Percentiles rank a stretch among this genome's conserved stretches.
Evolutionary conservation across 1,284 basidiomycete species (phyloP).

Genomic region (Cutaneotrichosporon cavernicola): DNA sequence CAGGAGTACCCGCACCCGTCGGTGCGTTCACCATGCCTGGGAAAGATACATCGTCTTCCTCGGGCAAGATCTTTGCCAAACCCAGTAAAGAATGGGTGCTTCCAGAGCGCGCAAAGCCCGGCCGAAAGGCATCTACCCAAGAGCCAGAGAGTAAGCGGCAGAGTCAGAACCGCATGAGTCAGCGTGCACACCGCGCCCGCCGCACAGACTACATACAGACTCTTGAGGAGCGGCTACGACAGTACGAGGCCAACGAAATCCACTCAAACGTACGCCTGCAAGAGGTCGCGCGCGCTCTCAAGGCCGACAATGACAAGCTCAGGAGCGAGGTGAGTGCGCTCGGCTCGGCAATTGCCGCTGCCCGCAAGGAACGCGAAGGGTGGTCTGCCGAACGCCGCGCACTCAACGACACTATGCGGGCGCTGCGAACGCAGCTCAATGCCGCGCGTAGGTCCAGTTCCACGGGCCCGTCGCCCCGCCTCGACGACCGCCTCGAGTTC

Average conservation of each 20-base stretch:
- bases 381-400: constrained; percentile 21
- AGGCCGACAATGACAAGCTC: constrained; percentile 70
- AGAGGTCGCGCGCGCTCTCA: constrained; percentile 77
- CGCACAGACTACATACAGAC: constrained; percentile 88
- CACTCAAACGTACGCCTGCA: constrained; percentile 84
- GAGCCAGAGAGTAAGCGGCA: constrained; percentile 50
- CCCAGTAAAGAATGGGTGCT: constrained; percentile 87
- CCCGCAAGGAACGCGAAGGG: constrained; percentile 59
- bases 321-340: constrained; percentile 58
- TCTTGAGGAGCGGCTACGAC: constrained; percentile 78
- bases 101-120: constrained; percentile 82
- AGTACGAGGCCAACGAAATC: constrained; percentile 85
- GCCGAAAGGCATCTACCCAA: constrained; percentile 81
- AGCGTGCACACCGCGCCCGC: constrained; percentile 85
- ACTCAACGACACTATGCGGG: constrained; percentile 14
- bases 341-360: constrained; percentile 62
- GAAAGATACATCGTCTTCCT: constrained; percentile 51
- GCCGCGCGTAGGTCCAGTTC: not conserved
- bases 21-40: constrained; percentile 20
- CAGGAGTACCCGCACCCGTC: constrained; percentile 6
- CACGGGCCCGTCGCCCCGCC: not conserved
- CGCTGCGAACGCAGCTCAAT: constrained; percentile 18
- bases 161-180: constrained; percentile 67
- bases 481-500: constrained; percentile 15
- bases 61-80: constrained; percentile 53